These are phyloP conservation scores for Microbotryum violaceum DNA, from an alignment of 1,284 basidiomycete genomes.

Conservation along the genomic window DNA sequence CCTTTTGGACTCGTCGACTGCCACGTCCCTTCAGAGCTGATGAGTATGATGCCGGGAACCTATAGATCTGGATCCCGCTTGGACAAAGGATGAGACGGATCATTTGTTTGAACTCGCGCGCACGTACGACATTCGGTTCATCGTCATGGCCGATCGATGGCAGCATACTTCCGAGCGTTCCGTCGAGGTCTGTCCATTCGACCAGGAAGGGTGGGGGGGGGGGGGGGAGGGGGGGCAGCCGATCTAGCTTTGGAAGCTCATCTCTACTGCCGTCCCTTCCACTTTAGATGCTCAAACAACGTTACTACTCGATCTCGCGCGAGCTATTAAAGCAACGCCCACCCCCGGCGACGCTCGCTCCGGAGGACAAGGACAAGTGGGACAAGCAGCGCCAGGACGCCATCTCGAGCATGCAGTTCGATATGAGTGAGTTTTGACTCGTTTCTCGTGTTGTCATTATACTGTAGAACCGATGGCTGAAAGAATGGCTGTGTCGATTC, in stretches of 20 bases:
- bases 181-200: slow-evolving; percentile 19
- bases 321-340: slow-evolving; percentile 76
- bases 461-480: too few relatives aligned
- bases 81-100: slow-evolving; percentile 91
- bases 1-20: too few relatives aligned
- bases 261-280: background rate
- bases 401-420: slow-evolving; percentile 40
- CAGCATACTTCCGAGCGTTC: slow-evolving; percentile 46
- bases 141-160: slow-evolving; percentile 85
- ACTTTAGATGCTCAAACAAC: slow-evolving; percentile 78
- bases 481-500: too few relatives aligned
- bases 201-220: too few relatives aligned
- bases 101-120: slow-evolving; percentile 77
- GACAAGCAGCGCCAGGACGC: slow-evolving; percentile 53
- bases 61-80: slow-evolving; percentile 46
- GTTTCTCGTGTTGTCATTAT: background rate
- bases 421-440: slow-evolving; percentile 28
- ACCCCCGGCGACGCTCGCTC: slow-evolving; percentile 61
- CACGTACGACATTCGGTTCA: slow-evolving; percentile 83
- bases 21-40: background rate
- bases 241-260: too few relatives aligned
- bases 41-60: background rate
- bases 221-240: too few relatives aligned
- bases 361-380: slow-evolving; percentile 66
- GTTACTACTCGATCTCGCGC: slow-evolving; percentile 88